Base-by-base conservation (phyloP, 169 alveolate genomes). In the Eimeria falciformis region DNA sequence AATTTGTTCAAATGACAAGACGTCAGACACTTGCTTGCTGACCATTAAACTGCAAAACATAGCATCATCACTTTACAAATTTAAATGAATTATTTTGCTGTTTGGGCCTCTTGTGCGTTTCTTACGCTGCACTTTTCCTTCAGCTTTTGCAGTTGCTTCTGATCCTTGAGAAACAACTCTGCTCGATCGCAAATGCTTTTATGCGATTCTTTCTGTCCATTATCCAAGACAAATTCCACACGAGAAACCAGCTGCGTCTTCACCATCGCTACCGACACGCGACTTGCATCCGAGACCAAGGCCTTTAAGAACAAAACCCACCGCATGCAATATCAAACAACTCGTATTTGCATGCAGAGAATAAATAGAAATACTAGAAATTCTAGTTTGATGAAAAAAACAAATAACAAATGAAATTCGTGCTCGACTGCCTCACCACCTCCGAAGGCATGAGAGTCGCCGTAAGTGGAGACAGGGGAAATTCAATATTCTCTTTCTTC, bases 131-230 rank as follows among this genome's bases (percentile, higher is more conserved):
- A 92, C 53, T 92, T 94, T 7, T 94, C 79, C 68, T 92, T 56
- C 91, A 93, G 88, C 14, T 62, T 58, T 25, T 94, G 81, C 40
- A 73, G 73, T 37, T 87, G 85, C 56, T 82, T 69, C 37, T 68
- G 92, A 78, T 92, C 94, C 77, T 92, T 90, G 45, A 92, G 69
- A 37, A 93, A 91, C 47, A 62, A 81, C 69, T 94, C 95, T 7
- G 95, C 96, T n/a, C 91, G 69, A 78, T 56, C 93, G 47, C 94
- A 93, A 65, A 94, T 94, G 58, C 71, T 87, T 45, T 66, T 43
- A 45, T 94, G 96, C 27, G 95, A 66, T 73, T 94, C 95, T 29
- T 94, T 87, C 55, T 89, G 79, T 45, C 93, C 96, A n/a, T 94
- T 94, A 50, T 94, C 96, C 14, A 94, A 71, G 5, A 92, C 93